phyloP scores from a whole-genome alignment of 75 land plant genomes.

The Pinus tabuliformis region DNA sequence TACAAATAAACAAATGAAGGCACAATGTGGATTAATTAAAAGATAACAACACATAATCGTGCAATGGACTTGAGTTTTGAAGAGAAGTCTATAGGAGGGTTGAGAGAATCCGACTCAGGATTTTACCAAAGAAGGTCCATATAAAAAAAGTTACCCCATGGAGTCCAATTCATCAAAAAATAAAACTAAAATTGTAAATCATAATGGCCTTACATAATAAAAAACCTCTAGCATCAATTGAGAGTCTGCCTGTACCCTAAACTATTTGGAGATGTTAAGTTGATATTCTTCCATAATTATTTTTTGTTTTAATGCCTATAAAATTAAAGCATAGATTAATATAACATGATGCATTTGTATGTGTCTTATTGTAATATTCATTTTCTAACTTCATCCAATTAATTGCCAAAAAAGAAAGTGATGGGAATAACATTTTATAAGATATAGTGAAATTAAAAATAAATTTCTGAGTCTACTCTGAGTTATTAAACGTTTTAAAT shows the following conservation, averaged over 20 bases:
- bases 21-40: too few relatives aligned
- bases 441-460: neutral
- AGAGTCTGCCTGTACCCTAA: neutral
- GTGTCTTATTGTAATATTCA: too few relatives aligned
- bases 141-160: neutral
- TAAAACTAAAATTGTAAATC: neutral
- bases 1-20: too few relatives aligned
- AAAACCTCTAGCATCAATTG: constrained; percentile 1
- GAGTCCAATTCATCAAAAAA: neutral
- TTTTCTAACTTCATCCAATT: too few relatives aligned
- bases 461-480: too few relatives aligned
- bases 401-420: neutral
- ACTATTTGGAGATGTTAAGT: neutral
- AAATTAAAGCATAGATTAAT: neutral
- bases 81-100: too few relatives aligned
- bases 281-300: constrained; percentile 3
- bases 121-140: too few relatives aligned
- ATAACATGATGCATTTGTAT: neutral
- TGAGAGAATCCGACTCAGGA: too few relatives aligned
- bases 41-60: too few relatives aligned
- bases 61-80: too few relatives aligned
- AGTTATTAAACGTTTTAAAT: too few relatives aligned
- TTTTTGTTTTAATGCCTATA: neutral
- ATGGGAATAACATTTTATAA: neutral
- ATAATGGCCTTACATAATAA: neutral